Evolutionary conservation across 495 filamentous ascomycete species (phyloP), one percentile per base, ranked within the genome.

Genomic region (Penicillium bovifimosum): DNA sequence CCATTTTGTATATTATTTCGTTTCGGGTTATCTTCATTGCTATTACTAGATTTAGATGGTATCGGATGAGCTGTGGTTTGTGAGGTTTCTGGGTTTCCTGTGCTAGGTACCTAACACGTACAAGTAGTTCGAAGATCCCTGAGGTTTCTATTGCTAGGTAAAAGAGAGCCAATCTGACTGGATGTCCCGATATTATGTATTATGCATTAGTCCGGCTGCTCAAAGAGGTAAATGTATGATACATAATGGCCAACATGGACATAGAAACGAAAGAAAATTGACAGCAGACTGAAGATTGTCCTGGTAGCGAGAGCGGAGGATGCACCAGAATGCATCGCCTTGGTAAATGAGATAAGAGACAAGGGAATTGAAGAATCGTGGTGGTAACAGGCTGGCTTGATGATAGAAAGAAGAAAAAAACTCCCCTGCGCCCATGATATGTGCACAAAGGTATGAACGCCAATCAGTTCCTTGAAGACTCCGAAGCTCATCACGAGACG

Each of bases 301-400:
- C 28, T 9, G 33, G 18, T 34, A 13, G 43, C 77, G 66, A 50
- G 78, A 84, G 16, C 75, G 77, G 9, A 59, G 62, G 0, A 80
- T 69, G 14, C 81, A 76, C 6, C 84, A 62, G 16, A 83, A 84
- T 5, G 72, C 77, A 14, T 68, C 75, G 36, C 6, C 27, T 26
- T 28, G 9, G 14, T 26, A 10, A n/a, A 34, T 34, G 31, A 47
- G 10, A 39, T 7, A 24, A 16, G 9, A 4, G 4, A 41, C 5
- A 10, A 11, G 9, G n/a, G 10, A 41, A 41, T 26, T 14, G 29
- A 26, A 18, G 17, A 41, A 40, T 24, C 20, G 20, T 24, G 10
- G 11, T n/a, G 6, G 11, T 5, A 18, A 33, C 9, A 16, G 35
- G 38, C 17, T 16, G 28, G 36, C 47, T 41, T 40, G 26, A 20